These are phyloP conservation scores for Macaranga tanarius DNA, from an alignment of 441 rosid species.

Conservation along the genomic window DNA sequence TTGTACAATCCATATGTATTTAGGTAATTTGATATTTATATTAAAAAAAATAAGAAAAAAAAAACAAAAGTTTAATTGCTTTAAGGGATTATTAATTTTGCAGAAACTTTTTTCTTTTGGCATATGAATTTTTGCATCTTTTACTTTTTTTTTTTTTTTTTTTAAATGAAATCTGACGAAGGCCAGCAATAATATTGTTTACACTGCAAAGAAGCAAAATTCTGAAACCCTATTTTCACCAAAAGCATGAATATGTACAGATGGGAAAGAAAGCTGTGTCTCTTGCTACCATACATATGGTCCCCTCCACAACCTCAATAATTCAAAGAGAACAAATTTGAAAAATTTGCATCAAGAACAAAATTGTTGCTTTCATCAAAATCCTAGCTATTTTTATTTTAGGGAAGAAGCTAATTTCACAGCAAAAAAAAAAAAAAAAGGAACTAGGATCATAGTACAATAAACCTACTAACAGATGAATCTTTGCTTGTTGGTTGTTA, in stretches of 20 bases:
- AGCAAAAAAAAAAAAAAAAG: background rate
- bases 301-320: slow-evolving; percentile 15
- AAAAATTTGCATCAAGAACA: background rate
- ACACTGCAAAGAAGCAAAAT: background rate
- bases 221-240: background rate
- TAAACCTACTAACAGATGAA: background rate
- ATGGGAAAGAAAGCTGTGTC: background rate
- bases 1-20: no score
- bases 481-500: background rate
- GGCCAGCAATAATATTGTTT: background rate
- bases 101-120: no score
- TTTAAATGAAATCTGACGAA: background rate
- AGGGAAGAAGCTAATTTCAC: background rate
- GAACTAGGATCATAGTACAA: background rate
- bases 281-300: background rate
- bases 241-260: background rate
- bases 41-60: no score
- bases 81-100: no score
- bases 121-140: no score
- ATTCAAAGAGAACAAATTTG: background rate
- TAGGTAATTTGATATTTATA: no score
- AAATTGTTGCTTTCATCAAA: background rate
- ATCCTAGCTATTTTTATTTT: background rate
- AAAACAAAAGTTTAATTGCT: no score
- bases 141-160: no score